phyloP scores from a whole-genome alignment of 371 early-diverging fungal species.

The Mucor circinelloides region DNA sequence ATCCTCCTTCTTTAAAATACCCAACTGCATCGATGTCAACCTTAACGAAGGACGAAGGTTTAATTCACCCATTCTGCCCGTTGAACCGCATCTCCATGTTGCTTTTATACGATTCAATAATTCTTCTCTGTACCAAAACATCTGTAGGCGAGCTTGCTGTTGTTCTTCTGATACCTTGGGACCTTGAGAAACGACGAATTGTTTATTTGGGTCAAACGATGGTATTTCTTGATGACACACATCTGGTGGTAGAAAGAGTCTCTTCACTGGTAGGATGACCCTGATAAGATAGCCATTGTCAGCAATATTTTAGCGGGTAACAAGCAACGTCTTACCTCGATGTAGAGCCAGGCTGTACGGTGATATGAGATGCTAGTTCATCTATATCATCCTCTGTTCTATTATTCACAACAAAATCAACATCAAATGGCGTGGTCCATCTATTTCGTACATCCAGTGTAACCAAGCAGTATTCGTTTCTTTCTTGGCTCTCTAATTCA shows the following conservation, averaged over 20 bases:
- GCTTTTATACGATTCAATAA: slow-evolving; percentile 60
- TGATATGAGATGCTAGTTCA: slow-evolving; percentile 19
- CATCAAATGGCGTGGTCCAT: slow-evolving; percentile 71
- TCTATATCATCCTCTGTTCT: slow-evolving; percentile 5
- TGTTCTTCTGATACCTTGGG: slow-evolving; percentile 51
- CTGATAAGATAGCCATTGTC: slow-evolving; percentile 31
- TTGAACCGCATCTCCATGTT: slow-evolving; percentile 45
- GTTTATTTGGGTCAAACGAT: slow-evolving; percentile 69
- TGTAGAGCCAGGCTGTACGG: slow-evolving; percentile 42
- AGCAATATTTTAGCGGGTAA: not conserved
- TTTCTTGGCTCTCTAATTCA: slow-evolving; percentile 19
- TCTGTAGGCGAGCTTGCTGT: slow-evolving; percentile 55
- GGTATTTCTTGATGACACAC: slow-evolving; percentile 65
- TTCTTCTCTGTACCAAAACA: slow-evolving; percentile 84
- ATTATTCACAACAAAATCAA: slow-evolving; percentile 59
- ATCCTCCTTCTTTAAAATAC: slow-evolving; percentile 61
- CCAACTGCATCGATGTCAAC: slow-evolving; percentile 53
- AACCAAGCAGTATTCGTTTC: slow-evolving; percentile 70
- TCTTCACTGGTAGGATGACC: slow-evolving; percentile 70
- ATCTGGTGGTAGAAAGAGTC: slow-evolving; percentile 58
- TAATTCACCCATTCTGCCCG: slow-evolving; percentile 53
- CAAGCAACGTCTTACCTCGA: slow-evolving; percentile 25
- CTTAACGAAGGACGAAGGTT: slow-evolving; percentile 55
- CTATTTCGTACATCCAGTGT: slow-evolving; percentile 81
- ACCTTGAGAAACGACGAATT: slow-evolving; percentile 75